Evolutionary conservation across 768 basidiomycete species (phyloP).

Genomic region (Phlebiopsis gigantea): DNA sequence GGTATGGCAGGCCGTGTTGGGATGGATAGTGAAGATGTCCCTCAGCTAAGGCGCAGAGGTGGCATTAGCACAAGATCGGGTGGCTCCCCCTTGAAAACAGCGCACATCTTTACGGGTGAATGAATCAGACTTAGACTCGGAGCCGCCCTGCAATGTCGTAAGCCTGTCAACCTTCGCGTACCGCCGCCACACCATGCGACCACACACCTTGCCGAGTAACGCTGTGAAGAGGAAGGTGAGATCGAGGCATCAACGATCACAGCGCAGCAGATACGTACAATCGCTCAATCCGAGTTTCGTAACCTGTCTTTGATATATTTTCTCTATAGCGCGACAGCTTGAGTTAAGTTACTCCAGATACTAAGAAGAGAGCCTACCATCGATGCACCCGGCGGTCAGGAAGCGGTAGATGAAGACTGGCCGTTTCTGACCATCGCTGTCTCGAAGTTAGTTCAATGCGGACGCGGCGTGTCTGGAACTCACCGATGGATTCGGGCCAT

Average conservation of each 20-base stretch:
- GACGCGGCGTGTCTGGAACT: constrained; percentile 12
- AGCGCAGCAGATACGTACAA: constrained; percentile 47
- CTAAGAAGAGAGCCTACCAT: constrained; percentile 41
- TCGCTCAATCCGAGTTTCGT: constrained; percentile 90
- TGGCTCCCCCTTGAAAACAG: background rate
- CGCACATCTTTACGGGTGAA: constrained; percentile 83
- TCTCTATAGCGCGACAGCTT: constrained; percentile 43
- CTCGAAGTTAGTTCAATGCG: background rate
- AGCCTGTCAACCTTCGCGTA: background rate
- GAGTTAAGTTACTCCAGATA: constrained; percentile 11
- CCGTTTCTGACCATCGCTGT: constrained; percentile 89
- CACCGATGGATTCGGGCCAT: constrained; percentile 97
- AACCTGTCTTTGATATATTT: constrained; percentile 91
- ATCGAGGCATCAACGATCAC: background rate
- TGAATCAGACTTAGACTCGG: constrained; percentile 71
- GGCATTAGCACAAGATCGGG: constrained; percentile 4
- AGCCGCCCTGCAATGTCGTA: constrained; percentile 27
- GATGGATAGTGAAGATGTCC: constrained; percentile 88
- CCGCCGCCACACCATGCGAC: background rate
- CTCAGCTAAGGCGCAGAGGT: constrained; percentile 51
- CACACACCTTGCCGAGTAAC: constrained; percentile 61
- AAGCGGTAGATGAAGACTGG: constrained; percentile 89
- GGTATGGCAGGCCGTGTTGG: constrained; percentile 78
- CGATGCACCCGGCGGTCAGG: constrained; percentile 84
- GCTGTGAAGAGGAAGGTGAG: constrained; percentile 33